Conservation (phyloP, 331 rosid species). For the Arachis monticola region DNA sequence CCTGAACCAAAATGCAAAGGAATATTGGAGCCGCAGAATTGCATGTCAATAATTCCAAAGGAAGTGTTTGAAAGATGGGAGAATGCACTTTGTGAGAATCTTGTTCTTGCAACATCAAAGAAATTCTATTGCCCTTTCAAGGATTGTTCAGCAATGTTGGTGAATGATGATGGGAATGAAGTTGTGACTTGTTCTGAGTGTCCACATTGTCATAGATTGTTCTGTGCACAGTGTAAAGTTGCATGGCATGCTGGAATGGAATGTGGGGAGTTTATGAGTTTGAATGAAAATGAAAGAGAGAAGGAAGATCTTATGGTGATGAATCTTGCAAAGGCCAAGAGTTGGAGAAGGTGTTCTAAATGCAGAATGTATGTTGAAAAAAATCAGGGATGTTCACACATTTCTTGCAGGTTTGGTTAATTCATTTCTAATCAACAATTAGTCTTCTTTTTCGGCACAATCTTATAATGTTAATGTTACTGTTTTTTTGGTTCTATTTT, state of each 20-base stretch:
- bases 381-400: slow-evolving; percentile 38
- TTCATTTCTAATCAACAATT: not conserved
- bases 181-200: slow-evolving; percentile 58
- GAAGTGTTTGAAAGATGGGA: slow-evolving; percentile 70
- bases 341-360: slow-evolving; percentile 43
- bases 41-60: slow-evolving; percentile 45
- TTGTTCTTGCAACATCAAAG: slow-evolving; percentile 41
- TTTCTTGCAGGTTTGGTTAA: slow-evolving; percentile 57
- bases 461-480: too few species aligned
- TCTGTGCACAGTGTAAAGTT: slow-evolving; percentile 66
- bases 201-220: slow-evolving; percentile 57
- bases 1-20: slow-evolving; percentile 59
- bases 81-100: slow-evolving; percentile 50
- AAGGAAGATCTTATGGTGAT: slow-evolving; percentile 54
- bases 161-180: slow-evolving; percentile 47
- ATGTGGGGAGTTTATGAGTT: slow-evolving; percentile 46
- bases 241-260: slow-evolving; percentile 63
- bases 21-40: slow-evolving; percentile 49
- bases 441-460: not conserved
- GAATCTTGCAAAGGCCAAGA: slow-evolving; percentile 39
- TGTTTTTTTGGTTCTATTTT: too few species aligned
- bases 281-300: slow-evolving; percentile 34
- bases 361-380: slow-evolving; percentile 47
- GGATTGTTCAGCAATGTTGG: slow-evolving; percentile 60
- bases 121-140: slow-evolving; percentile 64